phyloP scores from a whole-genome alignment of 1,284 basidiomycete genomes.

The Moesziomyces sp. region DNA sequence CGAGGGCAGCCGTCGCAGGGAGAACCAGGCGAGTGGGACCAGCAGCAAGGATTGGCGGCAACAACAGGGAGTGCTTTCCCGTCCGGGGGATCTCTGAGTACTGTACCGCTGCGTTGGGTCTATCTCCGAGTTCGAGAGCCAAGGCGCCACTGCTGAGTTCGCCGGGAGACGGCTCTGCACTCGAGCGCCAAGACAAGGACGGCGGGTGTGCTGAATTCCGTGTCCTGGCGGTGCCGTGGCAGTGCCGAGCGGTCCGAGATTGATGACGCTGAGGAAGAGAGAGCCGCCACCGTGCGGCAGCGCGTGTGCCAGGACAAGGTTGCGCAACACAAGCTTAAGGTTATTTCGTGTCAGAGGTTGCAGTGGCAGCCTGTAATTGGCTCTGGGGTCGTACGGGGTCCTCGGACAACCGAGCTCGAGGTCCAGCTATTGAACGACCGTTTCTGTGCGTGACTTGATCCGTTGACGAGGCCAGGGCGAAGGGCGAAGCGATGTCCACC shows the following conservation, averaged over 20 bases:
- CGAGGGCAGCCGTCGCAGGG: slow-evolving; percentile 1
- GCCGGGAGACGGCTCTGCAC: slow-evolving; percentile 12
- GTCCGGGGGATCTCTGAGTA: slow-evolving; percentile 11
- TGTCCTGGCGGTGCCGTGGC: not conserved
- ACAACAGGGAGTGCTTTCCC: slow-evolving; percentile 15
- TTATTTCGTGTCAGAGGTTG: slow-evolving; percentile 10
- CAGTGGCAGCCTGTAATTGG: not conserved
- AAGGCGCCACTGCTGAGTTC: slow-evolving; percentile 1
- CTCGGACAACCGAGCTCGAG: slow-evolving; percentile 20
- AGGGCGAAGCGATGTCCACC: too few species aligned
- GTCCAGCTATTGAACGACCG: slow-evolving; percentile 1
- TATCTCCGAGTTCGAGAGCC: slow-evolving; percentile 20
- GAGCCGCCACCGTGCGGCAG: slow-evolving; percentile 4
- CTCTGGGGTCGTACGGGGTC: slow-evolving; percentile 12
- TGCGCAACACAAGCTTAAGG: slow-evolving; percentile 22
- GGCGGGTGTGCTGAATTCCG: not conserved
- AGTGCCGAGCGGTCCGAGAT: slow-evolving; percentile 8
- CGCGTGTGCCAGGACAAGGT: slow-evolving; percentile 11
- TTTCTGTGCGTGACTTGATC: not conserved
- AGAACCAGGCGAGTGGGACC: slow-evolving; percentile 17
- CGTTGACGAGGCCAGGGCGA: too few species aligned
- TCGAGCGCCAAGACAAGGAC: not conserved
- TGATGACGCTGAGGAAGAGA: not conserved
- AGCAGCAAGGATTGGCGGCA: slow-evolving; percentile 9
- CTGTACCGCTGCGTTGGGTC: slow-evolving; percentile 32